Conservation (phyloP, 257 asterid genomes). For the Salvia rosmarinus region DNA sequence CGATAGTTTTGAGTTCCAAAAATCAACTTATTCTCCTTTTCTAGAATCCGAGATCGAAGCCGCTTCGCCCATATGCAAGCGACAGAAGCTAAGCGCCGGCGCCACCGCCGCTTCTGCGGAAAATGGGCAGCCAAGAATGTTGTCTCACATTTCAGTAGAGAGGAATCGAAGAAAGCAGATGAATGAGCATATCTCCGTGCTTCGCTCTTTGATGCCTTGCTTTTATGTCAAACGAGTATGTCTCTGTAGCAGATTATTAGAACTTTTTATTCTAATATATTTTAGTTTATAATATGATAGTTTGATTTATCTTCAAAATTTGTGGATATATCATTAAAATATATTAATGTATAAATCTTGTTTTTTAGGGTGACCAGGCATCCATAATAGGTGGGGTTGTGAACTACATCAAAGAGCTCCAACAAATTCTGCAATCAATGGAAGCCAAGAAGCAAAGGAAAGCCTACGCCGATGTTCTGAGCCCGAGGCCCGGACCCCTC, state of each 20-base stretch:
- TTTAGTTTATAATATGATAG: too few relatives aligned
- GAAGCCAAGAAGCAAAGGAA: conserved; percentile 87
- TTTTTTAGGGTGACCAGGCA: conserved; percentile 86
- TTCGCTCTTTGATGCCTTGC: conserved; percentile 84
- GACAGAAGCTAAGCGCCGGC: conserved; percentile 45
- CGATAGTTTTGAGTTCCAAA: conserved; percentile 53
- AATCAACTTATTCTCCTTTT: conserved; percentile 37
- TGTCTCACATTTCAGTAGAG: conserved; percentile 75
- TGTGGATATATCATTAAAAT: neutral
- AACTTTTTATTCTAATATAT: too few relatives aligned
- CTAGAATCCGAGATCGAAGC: conserved; percentile 48
- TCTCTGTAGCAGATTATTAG: neutral
- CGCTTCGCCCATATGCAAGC: conserved; percentile 49
- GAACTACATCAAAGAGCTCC: conserved; percentile 81
- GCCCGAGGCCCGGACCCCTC: conserved; percentile 63
- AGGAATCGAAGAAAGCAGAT: conserved; percentile 85
- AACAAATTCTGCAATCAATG: conserved; percentile 72
- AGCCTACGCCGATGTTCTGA: conserved; percentile 58
- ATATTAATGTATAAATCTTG: neutral
- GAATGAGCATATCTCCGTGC: conserved; percentile 73
- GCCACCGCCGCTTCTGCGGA: conserved; percentile 33
- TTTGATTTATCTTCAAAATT: neutral
- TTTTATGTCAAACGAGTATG: conserved; percentile 79
- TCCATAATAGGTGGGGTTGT: conserved; percentile 95
- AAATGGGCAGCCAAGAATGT: conserved; percentile 45